Evolutionary conservation across 495 filamentous ascomycete species (phyloP).

Genomic region (Aspergillus sparsus): DNA sequence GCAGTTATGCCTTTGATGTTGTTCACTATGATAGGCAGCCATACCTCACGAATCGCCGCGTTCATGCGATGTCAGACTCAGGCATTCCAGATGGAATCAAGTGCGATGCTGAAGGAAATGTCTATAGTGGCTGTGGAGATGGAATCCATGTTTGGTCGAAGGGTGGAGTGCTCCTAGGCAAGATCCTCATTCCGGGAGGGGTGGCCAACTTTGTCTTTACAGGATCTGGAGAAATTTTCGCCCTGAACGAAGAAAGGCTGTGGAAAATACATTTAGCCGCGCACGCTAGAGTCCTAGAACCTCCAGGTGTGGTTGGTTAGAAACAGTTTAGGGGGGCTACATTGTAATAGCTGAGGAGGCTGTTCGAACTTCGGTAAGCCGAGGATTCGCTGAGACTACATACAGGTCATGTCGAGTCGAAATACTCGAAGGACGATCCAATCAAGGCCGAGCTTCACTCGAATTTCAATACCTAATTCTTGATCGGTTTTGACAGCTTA

Average conservation of each 20-base stretch:
- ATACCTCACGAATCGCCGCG: constrained; percentile 50
- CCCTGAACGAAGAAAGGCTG: constrained; percentile 42
- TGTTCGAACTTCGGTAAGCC: no score
- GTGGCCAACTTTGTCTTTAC: constrained; percentile 51
- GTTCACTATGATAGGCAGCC: constrained; percentile 25
- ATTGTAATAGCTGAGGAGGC: no score
- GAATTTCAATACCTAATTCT: no score
- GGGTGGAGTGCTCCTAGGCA: constrained; percentile 57
- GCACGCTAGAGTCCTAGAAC: no score
- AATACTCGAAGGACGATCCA: no score
- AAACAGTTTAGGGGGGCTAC: no score
- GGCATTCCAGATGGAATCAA: constrained; percentile 64
- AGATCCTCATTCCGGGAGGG: constrained; percentile 47
- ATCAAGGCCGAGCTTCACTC: no score
- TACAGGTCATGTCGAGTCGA: no score
- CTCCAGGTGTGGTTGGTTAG: no score
- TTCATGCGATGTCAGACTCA: constrained; percentile 58
- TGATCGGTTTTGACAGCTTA: no score
- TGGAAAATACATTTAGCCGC: constrained; percentile 37
- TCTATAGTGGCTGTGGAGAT: constrained; percentile 61
- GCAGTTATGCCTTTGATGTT: constrained; percentile 37
- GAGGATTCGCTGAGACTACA: no score
- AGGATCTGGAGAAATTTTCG: constrained; percentile 41
- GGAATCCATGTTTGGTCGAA: constrained; percentile 64
- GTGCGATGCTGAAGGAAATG: constrained; percentile 58